These are phyloP conservation scores for thale cress (Arabidopsis thaliana) DNA, from an alignment of 345 rosid genomes.

Conservation along the genomic window DNA sequence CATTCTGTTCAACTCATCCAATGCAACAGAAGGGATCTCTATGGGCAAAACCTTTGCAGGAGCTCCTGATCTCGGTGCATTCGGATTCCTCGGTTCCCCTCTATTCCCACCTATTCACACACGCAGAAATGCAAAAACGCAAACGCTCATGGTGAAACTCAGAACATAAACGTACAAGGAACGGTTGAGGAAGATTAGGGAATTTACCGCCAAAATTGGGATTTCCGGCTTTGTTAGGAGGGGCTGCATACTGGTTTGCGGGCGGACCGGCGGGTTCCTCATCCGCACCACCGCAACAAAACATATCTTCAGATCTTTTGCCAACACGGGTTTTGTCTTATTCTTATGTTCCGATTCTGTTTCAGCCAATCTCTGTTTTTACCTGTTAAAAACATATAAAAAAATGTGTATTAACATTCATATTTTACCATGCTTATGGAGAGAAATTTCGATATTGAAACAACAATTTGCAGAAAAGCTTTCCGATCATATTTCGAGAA, in stretches of 20 bases:
- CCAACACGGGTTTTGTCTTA: slow-evolving; percentile 32
- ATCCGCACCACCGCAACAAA: slow-evolving; percentile 89
- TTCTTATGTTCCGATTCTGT: slow-evolving; percentile 27
- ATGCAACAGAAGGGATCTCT: slow-evolving; percentile 66
- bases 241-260: slow-evolving; percentile 70
- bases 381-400: slow-evolving; percentile 28
- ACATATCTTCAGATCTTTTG: slow-evolving; percentile 55
- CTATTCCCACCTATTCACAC: slow-evolving; percentile 53
- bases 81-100: slow-evolving; percentile 74
- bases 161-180: background rate
- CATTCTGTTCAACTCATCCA: slow-evolving; percentile 70
- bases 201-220: slow-evolving; percentile 51
- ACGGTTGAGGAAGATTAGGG: background rate
- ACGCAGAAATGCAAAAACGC: slow-evolving; percentile 14
- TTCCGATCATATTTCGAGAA: background rate
- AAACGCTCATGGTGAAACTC: slow-evolving; percentile 26
- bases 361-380: slow-evolving; percentile 24
- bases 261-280: slow-evolving; percentile 79
- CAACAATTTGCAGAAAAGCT: background rate
- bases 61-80: slow-evolving; percentile 63
- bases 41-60: slow-evolving; percentile 81
- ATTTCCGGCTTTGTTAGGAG: slow-evolving; percentile 71
- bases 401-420: too few species aligned
- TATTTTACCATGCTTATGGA: too few species aligned
- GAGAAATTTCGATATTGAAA: background rate